A percentile compares a stretch with the other conserved stretches of the same genome.
Evolutionary conservation across 2,329 filamentous ascomycete genomes (phyloP).

Genomic region (Stachybotrys elegans): DNA sequence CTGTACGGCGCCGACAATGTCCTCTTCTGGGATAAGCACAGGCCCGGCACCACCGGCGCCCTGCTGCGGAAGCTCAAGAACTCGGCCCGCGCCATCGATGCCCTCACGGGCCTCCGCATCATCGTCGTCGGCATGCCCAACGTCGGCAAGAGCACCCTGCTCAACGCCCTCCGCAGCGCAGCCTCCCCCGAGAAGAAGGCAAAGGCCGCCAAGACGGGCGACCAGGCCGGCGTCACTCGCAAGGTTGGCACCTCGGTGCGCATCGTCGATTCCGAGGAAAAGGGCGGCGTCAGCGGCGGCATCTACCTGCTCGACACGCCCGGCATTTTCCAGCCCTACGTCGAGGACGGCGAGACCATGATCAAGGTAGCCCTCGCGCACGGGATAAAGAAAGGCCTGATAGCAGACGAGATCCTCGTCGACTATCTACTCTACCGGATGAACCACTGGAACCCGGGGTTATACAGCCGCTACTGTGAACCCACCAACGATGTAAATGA

Average conservation of each 20-base stretch:
- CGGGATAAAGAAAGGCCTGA: constrained; percentile 83
- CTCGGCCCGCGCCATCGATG: constrained; percentile 32
- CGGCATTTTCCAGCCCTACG: constrained; percentile 91
- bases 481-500: constrained; percentile 82
- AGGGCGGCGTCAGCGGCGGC: constrained; percentile 44
- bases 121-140: constrained; percentile 98
- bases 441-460: constrained; percentile 58
- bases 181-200: constrained; percentile 45
- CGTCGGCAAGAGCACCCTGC: constrained; percentile 90
- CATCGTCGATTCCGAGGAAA: constrained; percentile 47
- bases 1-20: constrained; percentile 29
- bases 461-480: constrained; percentile 57
- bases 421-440: constrained; percentile 88
- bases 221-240: constrained; percentile 83
- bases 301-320: constrained; percentile 90
- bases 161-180: constrained; percentile 73
- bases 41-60: constrained; percentile 23
- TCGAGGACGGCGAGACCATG: constrained; percentile 81
- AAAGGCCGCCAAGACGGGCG: constrained; percentile 78
- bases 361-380: constrained; percentile 90
- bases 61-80: constrained; percentile 34
- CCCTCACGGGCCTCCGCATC: constrained; percentile 75
- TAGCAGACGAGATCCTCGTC: constrained; percentile 71
- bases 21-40: constrained; percentile 39
- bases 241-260: constrained; percentile 81